Base-by-base conservation (phyloP, 2,329 filamentous ascomycete genomes). In the Penicillium sp. region DNA sequence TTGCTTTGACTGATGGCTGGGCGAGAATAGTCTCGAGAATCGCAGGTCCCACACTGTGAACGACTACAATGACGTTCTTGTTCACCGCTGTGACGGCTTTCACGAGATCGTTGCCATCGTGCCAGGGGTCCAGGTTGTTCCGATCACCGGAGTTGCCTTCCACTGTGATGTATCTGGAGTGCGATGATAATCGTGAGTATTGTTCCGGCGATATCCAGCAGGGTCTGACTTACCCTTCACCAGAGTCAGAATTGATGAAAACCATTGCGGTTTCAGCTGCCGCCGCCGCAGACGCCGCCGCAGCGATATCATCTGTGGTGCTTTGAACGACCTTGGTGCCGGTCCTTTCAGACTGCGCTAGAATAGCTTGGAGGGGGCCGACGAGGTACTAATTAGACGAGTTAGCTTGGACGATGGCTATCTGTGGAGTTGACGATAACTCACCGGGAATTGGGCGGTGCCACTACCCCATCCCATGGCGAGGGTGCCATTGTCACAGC, bases 391-490 rank as follows among this genome's bases (percentile, higher is more conserved):
- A 38, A 20, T 29, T 24, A 28, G 6, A 0, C 18, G 18, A 6
- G 38, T 40, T 15, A 40, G 38, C 23, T 40, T 27, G 10, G 9
- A 9, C 8, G 18, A 20, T 27, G 23, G 9, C 10, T 35, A 13
- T 12, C 10, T 3, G 7, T 13, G 6, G 5, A 2, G 24, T 9
- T 29, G n/a, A 7, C 7, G 15, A 13, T 13, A 15, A 49, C 51
- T 28, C 50, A 63, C 59, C 0, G 87, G 84, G 71, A 86, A 90
- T 48, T 88, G 79, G 4, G 84, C 76, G 0, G 82, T 84, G 42
- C 88, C 88, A 3, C 82, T 87, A 1, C 87, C 88, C 87, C 87
- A 90, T 10, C 81, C 81, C 79, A 88, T 86, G 31, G 79, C 86
- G 2, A 89, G 73, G 0, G 82, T 84, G 4, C 83, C 84, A 48